These are phyloP conservation scores for Fusarium virguliforme DNA, from an alignment of 2,329 filamentous ascomycete species.

Conservation along the genomic window DNA sequence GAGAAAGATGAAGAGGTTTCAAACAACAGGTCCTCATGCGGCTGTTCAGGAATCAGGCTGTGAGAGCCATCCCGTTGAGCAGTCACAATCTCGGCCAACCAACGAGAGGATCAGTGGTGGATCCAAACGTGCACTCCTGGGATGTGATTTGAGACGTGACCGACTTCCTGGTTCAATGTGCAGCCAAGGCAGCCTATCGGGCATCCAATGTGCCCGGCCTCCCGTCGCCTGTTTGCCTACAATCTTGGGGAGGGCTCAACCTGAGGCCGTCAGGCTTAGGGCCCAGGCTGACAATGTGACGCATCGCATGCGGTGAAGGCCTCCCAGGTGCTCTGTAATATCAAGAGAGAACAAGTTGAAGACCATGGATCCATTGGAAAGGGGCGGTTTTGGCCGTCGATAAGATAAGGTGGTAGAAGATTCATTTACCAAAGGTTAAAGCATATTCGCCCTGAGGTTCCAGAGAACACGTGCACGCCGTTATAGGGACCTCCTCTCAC, in stretches of 20 bases:
- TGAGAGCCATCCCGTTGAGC: neutral
- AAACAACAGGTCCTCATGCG: neutral
- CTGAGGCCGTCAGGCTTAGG: neutral
- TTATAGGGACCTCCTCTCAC: neutral
- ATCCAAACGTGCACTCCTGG: neutral
- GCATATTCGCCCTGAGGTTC: neutral
- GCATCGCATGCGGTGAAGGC: neutral
- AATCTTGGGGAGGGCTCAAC: neutral
- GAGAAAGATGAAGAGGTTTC: neutral
- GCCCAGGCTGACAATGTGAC: neutral
- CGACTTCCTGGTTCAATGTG: neutral
- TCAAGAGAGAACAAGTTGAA: neutral
- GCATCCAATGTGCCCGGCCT: neutral
- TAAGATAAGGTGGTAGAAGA: neutral
- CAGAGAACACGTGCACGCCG: neutral
- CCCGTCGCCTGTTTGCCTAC: neutral
- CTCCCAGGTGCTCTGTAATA: neutral
- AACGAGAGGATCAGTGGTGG: neutral
- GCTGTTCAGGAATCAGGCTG: neutral
- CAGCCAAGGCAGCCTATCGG: neutral
- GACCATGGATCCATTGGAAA: neutral
- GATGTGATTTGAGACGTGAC: neutral
- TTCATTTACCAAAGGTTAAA: neutral
- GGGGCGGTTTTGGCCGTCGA: rapidly evolving
- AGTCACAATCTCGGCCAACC: neutral